These are phyloP conservation scores for Polychaeton citri DNA, from an alignment of 2,329 filamentous ascomycete genomes.

Conservation along the genomic window DNA sequence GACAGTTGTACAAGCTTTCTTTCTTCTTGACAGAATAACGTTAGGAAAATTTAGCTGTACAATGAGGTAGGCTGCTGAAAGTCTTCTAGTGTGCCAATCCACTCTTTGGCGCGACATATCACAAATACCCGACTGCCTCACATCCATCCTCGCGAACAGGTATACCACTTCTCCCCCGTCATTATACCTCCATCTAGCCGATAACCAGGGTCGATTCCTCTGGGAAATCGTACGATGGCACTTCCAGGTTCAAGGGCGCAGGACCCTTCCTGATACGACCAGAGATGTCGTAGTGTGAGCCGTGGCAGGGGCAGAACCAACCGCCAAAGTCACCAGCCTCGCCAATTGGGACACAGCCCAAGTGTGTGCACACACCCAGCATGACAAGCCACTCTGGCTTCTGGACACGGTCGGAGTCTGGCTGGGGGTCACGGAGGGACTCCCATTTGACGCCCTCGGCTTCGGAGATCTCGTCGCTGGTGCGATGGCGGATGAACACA, in stretches of 20 bases:
- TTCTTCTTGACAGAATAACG: background rate
- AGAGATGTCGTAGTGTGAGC: conserved; percentile 99
- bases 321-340: conserved; percentile 96
- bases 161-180: background rate
- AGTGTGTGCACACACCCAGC: conserved; percentile 97
- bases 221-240: conserved; percentile 84
- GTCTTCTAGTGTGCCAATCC: background rate
- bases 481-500: conserved; percentile 99
- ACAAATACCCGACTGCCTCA: background rate
- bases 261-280: conserved; percentile 96
- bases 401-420: conserved; percentile 87
- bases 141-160: background rate
- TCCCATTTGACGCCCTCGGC: conserved; percentile 79
- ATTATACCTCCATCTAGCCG: conserved; percentile 49
- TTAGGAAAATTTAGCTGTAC: conserved; percentile 1
- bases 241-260: conserved; percentile 92
- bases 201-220: conserved; percentile 81
- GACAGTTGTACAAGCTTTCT: background rate
- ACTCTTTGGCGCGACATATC: background rate
- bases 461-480: conserved; percentile 81
- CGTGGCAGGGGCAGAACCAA: conserved; percentile 99
- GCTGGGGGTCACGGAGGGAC: conserved; percentile 77
- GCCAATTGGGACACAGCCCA: conserved; percentile 97
- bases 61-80: background rate
- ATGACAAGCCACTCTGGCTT: conserved; percentile 98